Conservation (phyloP, 345 rosid genomes). For the Salix purpurea region DNA sequence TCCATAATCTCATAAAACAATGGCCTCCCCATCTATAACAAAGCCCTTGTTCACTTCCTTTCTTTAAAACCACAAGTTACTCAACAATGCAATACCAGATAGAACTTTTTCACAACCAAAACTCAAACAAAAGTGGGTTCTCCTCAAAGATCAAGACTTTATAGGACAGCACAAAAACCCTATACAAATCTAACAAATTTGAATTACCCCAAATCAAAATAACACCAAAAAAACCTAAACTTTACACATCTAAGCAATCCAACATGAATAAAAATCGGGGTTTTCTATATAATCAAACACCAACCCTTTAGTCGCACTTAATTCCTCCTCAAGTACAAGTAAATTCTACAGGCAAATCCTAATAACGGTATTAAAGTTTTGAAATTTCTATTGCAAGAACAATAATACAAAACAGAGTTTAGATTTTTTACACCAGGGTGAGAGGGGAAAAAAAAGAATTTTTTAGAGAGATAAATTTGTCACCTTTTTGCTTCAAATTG, state of each 20-base stretch:
- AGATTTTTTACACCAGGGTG: background rate
- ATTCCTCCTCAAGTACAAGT: background rate
- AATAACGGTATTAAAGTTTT: background rate
- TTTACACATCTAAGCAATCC: background rate
- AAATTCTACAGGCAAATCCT: background rate
- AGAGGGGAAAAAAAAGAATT: too few species aligned
- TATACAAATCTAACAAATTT: conserved; percentile 6
- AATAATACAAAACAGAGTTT: background rate
- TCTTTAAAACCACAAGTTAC: background rate
- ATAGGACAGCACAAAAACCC: background rate
- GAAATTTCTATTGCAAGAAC: background rate
- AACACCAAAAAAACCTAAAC: background rate
- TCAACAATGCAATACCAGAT: background rate
- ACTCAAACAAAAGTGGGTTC: background rate
- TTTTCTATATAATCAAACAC: background rate
- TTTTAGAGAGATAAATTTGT: background rate
- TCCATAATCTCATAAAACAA: conserved; percentile 73
- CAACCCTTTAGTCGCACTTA: background rate
- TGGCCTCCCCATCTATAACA: conserved; percentile 66
- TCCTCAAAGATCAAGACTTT: background rate
- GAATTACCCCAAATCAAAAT: background rate
- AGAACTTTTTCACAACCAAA: background rate
- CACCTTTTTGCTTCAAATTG: conserved; percentile 4
- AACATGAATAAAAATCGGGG: background rate
- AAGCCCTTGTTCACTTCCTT: background rate